Conservation (phyloP, 2,329 filamentous ascomycete species). For the Xylaria sp. region DNA sequence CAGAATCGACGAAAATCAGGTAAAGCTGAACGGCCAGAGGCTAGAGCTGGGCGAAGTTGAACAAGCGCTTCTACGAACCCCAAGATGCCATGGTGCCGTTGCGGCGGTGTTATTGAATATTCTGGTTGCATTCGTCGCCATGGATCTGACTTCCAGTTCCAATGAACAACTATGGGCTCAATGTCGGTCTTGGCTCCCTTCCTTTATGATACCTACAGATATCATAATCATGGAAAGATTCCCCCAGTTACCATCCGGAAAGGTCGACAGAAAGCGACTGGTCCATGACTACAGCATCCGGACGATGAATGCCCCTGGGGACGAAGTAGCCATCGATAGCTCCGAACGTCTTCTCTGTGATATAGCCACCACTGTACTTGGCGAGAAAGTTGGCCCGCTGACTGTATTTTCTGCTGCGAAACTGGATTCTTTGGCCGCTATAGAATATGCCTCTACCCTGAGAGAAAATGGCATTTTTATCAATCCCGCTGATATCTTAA, state of each 20-base stretch:
- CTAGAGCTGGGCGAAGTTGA: slow-evolving; percentile 83
- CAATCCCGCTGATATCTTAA: slow-evolving; percentile 66
- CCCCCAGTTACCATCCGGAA: slow-evolving; percentile 81
- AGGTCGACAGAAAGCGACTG: slow-evolving; percentile 74
- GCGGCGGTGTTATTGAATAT: slow-evolving; percentile 70
- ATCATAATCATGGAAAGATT: slow-evolving; percentile 68
- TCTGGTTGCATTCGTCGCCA: slow-evolving; percentile 76
- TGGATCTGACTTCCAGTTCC: slow-evolving; percentile 48
- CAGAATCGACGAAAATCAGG: slow-evolving; percentile 78
- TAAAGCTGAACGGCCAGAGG: slow-evolving; percentile 85
- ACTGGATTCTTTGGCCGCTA: slow-evolving; percentile 50
- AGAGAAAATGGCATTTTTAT: slow-evolving; percentile 61
- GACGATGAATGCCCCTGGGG: background rate
- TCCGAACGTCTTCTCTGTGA: slow-evolving; percentile 45
- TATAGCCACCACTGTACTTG: slow-evolving; percentile 39
- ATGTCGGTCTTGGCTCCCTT: slow-evolving; percentile 78
- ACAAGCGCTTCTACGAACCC: slow-evolving; percentile 66
- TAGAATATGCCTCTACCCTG: slow-evolving; percentile 66
- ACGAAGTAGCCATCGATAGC: slow-evolving; percentile 38
- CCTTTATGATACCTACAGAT: slow-evolving; percentile 83
- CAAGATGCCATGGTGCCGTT: slow-evolving; percentile 68
- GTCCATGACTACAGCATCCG: slow-evolving; percentile 55
- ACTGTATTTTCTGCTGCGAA: slow-evolving; percentile 43
- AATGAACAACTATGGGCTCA: slow-evolving; percentile 56
- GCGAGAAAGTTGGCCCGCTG: slow-evolving; percentile 34